phyloP scores from a whole-genome alignment of 192 early-diverging fungal species.

The Gryganskiella cystojenkinii region DNA sequence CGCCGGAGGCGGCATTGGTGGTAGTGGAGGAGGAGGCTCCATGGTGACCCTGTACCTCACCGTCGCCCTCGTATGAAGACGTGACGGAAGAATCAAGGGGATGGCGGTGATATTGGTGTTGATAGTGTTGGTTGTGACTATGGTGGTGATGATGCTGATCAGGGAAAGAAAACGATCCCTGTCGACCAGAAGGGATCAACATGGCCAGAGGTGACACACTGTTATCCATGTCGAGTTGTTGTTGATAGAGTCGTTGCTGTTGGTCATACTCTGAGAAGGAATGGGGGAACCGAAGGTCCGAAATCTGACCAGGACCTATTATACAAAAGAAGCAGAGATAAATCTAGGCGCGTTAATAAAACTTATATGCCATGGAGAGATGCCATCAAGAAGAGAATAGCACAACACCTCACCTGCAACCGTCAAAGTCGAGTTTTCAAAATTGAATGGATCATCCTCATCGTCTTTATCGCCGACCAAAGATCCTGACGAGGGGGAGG shows the following conservation, averaged over 20 bases:
- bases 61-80: neutral
- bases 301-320: too few species aligned
- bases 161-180: constrained; percentile 3
- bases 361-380: neutral
- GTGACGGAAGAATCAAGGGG: neutral
- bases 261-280: neutral
- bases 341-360: too few species aligned
- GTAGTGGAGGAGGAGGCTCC: too few species aligned
- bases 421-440: neutral
- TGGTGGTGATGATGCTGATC: neutral
- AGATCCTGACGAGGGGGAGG: constrained; percentile 30
- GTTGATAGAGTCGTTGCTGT: neutral
- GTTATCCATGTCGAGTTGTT: neutral
- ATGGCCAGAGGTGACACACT: constrained; percentile 11
- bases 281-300: neutral
- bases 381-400: too few species aligned
- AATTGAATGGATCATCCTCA: constrained; percentile 11
- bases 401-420: neutral
- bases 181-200: constrained; percentile 12
- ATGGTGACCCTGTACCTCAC: too few species aligned
- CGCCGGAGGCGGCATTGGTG: too few species aligned
- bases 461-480: constrained; percentile 24
- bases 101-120: neutral
- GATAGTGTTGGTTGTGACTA: neutral
- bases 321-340: too few species aligned